Conservation (phyloP, 176 grass and related monocot genomes). For the Musa beccarii region DNA sequence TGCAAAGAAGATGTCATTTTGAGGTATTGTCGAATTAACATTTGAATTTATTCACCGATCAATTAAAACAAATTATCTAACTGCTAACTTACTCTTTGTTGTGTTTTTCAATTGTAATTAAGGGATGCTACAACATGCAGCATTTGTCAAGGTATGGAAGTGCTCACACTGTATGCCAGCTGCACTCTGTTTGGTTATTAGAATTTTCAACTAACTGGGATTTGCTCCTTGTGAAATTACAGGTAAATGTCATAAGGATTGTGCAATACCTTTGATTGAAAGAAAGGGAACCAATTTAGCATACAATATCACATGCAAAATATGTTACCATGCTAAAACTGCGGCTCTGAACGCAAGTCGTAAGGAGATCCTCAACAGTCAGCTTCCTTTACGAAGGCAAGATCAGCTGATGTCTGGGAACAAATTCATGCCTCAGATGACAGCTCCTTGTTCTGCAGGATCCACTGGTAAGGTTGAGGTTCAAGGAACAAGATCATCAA, state of each 20-base stretch:
- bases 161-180: not conserved
- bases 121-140: conserved; percentile 64
- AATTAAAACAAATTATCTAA: conserved; percentile 9
- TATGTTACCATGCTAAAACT: conserved; percentile 35
- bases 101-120: conserved; percentile 28
- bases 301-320: conserved; percentile 50
- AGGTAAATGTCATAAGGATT: conserved; percentile 86
- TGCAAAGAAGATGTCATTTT: conserved; percentile 67
- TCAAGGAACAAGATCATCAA: conserved; percentile 36
- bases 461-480: conserved; percentile 19
- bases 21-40: conserved; percentile 41
- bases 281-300: conserved; percentile 24
- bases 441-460: conserved; percentile 1
- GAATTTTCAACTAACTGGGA: conserved; percentile 11
- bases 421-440: conserved; percentile 2
- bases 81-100: conserved; percentile 29
- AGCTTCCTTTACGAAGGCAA: conserved; percentile 17
- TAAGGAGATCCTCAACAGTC: conserved; percentile 9
- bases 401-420: not conserved
- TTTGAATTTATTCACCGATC: conserved; percentile 17
- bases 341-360: conserved; percentile 16
- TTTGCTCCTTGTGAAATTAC: conserved; percentile 31
- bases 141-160: conserved; percentile 77
- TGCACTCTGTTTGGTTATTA: conserved; percentile 1
- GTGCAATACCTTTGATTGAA: conserved; percentile 36